Percentiles rank a stretch among this genome's conserved stretches.
Evolutionary conservation across 495 filamentous ascomycete species (phyloP).

Genomic region (Lophium mytilinum): DNA sequence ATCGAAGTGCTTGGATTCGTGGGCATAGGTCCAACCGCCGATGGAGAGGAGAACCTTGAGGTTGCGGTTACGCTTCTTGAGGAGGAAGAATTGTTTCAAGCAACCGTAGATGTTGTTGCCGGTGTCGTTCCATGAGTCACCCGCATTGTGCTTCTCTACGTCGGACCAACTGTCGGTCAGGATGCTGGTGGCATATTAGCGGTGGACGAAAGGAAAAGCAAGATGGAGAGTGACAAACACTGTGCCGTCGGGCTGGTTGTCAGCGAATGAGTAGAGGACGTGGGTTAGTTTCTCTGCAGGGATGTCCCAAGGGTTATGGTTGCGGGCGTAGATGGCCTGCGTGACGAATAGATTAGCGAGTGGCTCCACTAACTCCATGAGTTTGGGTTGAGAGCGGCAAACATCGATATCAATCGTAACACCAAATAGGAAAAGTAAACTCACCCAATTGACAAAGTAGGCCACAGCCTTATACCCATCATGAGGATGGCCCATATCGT

Average conservation of each 20-base stretch:
- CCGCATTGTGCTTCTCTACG: conserved; percentile 73
- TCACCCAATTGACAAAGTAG: conserved; percentile 79
- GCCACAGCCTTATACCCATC: conserved; percentile 59
- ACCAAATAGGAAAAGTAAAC: background rate
- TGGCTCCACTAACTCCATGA: background rate
- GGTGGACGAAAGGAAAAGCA: no score
- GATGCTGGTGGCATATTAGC: conserved; percentile 37
- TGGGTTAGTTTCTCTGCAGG: conserved; percentile 85
- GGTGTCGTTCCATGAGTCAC: conserved; percentile 61
- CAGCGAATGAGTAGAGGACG: conserved; percentile 84
- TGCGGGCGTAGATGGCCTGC: conserved; percentile 77
- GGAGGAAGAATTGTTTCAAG: conserved; percentile 85
- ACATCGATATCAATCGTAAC: background rate
- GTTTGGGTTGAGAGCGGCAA: background rate
- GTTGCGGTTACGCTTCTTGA: conserved; percentile 81
- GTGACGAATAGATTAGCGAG: background rate
- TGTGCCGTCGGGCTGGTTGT: conserved; percentile 69
- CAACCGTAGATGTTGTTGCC: conserved; percentile 66
- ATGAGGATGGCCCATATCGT: background rate
- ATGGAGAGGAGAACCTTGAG: conserved; percentile 89
- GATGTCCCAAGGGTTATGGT: conserved; percentile 79
- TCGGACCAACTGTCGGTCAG: conserved; percentile 82
- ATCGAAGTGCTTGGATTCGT: conserved; percentile 59
- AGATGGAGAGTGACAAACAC: conserved; percentile 46
- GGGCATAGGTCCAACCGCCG: conserved; percentile 91